These are phyloP conservation scores for Evernia prunastri DNA, from an alignment of 495 filamentous ascomycete species.

Conservation along the genomic window DNA sequence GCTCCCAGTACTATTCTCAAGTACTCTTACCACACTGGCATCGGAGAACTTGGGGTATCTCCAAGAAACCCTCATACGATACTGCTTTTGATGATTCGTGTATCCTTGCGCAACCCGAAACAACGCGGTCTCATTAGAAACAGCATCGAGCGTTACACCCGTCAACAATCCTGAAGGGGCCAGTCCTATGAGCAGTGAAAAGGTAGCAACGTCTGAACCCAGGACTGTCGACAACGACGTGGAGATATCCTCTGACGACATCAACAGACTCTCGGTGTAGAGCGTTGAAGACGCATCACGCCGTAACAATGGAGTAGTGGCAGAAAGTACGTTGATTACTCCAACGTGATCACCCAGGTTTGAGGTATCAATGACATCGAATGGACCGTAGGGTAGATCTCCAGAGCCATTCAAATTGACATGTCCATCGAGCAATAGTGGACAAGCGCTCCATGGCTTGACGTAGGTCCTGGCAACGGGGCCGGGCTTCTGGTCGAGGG, in stretches of 20 bases:
- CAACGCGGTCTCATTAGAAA: constrained; percentile 12
- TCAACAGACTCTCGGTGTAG: constrained; percentile 39
- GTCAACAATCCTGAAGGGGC: constrained; percentile 46
- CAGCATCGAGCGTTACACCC: constrained; percentile 26
- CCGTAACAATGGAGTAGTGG: constrained; percentile 42
- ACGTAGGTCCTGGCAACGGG: constrained; percentile 15
- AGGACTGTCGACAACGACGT: constrained; percentile 29
- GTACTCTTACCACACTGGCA: constrained; percentile 8
- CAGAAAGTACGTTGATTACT: constrained; percentile 42
- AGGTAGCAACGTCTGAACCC: constrained; percentile 41
- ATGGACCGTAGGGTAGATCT: constrained; percentile 22
- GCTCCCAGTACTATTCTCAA: constrained; percentile 20
- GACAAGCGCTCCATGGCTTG: constrained; percentile 18
- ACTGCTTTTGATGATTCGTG: not conserved
- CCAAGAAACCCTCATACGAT: constrained; percentile 24
- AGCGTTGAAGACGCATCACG: constrained; percentile 36
- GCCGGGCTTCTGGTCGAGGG: constrained; percentile 16
- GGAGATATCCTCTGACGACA: constrained; percentile 16
- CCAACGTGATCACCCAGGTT: constrained; percentile 47
- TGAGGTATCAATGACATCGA: constrained; percentile 56
- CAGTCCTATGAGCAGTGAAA: constrained; percentile 44
- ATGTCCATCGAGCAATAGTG: constrained; percentile 33
- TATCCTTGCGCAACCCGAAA: not conserved
- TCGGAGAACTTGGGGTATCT: constrained; percentile 27
- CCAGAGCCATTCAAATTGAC: constrained; percentile 32